Base-by-base conservation (phyloP, 257 asterid genomes). In the Buddleja alternifolia region DNA sequence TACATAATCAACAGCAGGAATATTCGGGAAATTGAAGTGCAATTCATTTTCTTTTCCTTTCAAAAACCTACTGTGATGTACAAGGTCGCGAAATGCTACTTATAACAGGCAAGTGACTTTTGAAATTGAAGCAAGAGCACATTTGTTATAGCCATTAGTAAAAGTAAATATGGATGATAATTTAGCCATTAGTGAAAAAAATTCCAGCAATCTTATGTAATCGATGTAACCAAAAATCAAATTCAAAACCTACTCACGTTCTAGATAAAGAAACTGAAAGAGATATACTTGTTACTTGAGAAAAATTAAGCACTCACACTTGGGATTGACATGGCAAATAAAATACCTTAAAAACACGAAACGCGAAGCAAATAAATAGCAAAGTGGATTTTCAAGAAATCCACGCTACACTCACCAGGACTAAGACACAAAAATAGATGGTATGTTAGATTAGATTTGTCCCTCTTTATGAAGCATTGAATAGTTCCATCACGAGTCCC, bases 381-480 rank as follows among this genome's bases (percentile, higher is more conserved):
- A 52, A 66, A 37, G 4, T 16, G n/a, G 34, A 47, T 44, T 25
- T 54, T 36, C 47, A 24, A 20, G 15, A 51, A 15, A 3, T 14
- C 11, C 7, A 40, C 67, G 12, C 39, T n/a, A 15, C 39, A 69
- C 86, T 82, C 75, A 92, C 98, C 92, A 5, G 95, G 98, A 72
- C 94, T 89, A 69, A 89, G 96, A 76, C 98, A 92, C 82, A 92
- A 75, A 81, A 79, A 92, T 29, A 92, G 96, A 80, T 86, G 98
- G 82, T 92, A 92, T 0, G 96, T 92, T 58, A 89, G 74, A 70
- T 85, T 92, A 67, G 96, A 87, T 57, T 85, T 89, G 73, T 92
- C 96, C 83, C 98, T 77, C 84, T 87, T 92, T 78, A 92, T 92
- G 81, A 92, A 92, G 86, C 98, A 92, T 59, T 92, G 98, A 21